Base-by-base conservation (phyloP, 192 early-diverging fungal species). In the Spizellomyces sp. region DNA sequence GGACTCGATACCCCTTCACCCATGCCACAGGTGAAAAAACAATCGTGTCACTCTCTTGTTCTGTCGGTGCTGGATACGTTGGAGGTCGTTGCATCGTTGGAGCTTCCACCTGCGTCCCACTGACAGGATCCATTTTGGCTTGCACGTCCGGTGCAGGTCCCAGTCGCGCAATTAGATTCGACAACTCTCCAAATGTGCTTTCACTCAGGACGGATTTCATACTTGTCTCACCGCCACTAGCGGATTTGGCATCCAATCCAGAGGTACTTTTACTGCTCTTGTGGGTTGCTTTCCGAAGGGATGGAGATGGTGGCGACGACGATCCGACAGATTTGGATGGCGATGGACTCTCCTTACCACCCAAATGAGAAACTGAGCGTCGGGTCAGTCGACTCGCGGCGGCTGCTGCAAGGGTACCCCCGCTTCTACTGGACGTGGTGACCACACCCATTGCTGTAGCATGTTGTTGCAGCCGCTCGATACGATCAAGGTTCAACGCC, bases 91-190 rank as follows among this genome's bases (percentile, higher is more conserved):
- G 17, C 4, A 54, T 12, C 12, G 14, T 54, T 12, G 50, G 17
- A 12, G 50, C 17, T 54, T 54, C 50, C 12, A 54, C 50, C 50
- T 19, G 14, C 14, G 50, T n/a, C 4, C 14, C 12, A 19, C 50
- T 54, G 4, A 2, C 17, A n/a, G 12, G 14, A n/a, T 12, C 12
- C 50, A 12, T 12, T 4, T 12, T 54, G 50, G 50, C 14, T 54
- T 12, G 50, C 1, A 54, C 14, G 22, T 94, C 91, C 9, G 93
- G 87, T 7, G 92, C 90, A 48, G 92, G 90, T n/a, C 95, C 96
- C 9, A 98, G 81, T 67, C 93, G 92, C 15, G 92, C 89, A 59
- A 98, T 75, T 27, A 98, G 73, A 55, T 89, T 92, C 5, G 93
- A 92, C 3, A 98, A 84, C 56, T 90, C 91, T 52, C 90, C 89